phyloP scores from a whole-genome alignment of 805 yeast genomes.

The Candida arabinofermentans region DNA sequence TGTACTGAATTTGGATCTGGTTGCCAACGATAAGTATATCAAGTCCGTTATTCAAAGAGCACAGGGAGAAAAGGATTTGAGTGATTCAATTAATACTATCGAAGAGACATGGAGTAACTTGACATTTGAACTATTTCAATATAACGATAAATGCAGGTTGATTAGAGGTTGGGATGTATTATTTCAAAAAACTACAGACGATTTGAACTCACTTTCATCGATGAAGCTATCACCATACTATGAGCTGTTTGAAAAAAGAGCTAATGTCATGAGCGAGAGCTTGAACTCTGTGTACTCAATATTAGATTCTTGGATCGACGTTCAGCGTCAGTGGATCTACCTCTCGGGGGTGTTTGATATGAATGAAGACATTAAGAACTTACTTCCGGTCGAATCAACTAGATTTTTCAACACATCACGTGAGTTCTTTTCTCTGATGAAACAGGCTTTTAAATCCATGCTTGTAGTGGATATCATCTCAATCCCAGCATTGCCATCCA shows the following conservation, averaged over 20 bases:
- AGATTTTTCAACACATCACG: constrained; percentile 60
- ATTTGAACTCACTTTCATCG: constrained; percentile 57
- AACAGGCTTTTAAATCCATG: constrained; percentile 44
- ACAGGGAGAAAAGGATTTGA: constrained; percentile 64
- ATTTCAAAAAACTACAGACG: constrained; percentile 54
- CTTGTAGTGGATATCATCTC: constrained; percentile 52
- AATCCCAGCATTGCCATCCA: constrained; percentile 43
- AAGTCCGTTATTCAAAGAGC: constrained; percentile 57
- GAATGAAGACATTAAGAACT: constrained; percentile 51
- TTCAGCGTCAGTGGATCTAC: constrained; percentile 86
- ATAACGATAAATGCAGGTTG: constrained; percentile 47
- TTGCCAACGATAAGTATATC: constrained; percentile 41
- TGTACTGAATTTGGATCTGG: constrained; percentile 55
- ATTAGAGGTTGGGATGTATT: constrained; percentile 66
- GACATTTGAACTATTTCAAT: constrained; percentile 50
- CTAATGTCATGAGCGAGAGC: constrained; percentile 49
- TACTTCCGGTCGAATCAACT: constrained; percentile 66
- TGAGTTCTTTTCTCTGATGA: constrained; percentile 54
- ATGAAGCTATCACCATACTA: constrained; percentile 70
- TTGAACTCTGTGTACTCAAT: constrained; percentile 48
- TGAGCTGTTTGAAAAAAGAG: constrained; percentile 55
- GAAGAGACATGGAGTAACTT: constrained; percentile 51
- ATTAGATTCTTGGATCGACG: constrained; percentile 73
- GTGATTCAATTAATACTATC: constrained; percentile 49
- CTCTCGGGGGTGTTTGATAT: constrained; percentile 71